These are phyloP conservation scores for Rhodamnia rubescens DNA, from an alignment of 345 rosid species.

Conservation along the genomic window DNA sequence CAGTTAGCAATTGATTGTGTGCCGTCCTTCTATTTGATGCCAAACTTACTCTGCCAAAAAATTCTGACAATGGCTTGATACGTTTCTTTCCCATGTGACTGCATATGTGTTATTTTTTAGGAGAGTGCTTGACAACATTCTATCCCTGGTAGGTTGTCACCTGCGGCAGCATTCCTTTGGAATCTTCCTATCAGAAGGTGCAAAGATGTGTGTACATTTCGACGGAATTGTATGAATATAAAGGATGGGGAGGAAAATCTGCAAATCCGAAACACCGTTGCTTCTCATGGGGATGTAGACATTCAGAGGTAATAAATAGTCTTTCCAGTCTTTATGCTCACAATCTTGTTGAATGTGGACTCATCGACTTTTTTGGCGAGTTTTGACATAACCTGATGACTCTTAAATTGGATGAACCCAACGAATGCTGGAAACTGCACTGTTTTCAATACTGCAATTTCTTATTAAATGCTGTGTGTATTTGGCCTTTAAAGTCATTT, in stretches of 20 bases:
- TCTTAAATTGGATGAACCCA: neutral
- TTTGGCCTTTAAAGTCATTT: neutral
- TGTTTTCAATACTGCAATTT: neutral
- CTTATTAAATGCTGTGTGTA: neutral
- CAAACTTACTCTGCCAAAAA: neutral
- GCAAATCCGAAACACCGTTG: slow-evolving; percentile 65
- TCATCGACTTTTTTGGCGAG: neutral
- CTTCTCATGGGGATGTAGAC: slow-evolving; percentile 84
- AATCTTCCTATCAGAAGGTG: slow-evolving; percentile 72
- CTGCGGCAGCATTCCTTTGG: slow-evolving; percentile 87
- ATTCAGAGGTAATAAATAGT: slow-evolving; percentile 52
- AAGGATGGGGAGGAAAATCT: slow-evolving; percentile 63
- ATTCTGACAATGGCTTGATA: neutral
- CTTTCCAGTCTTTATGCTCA: neutral
- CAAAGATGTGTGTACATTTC: slow-evolving; percentile 80
- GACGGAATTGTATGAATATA: slow-evolving; percentile 68
- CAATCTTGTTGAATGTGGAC: neutral
- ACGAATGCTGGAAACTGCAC: neutral
- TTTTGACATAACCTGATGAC: neutral
- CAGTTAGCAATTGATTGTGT: neutral
- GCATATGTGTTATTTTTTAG: neutral
- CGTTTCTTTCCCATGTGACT: neutral
- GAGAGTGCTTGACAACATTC: neutral
- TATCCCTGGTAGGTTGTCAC: slow-evolving; percentile 64
- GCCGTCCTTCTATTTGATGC: neutral